Evolutionary conservation across 352 stramenopile species (phyloP).

Genomic region (Phytophthora capsici): DNA sequence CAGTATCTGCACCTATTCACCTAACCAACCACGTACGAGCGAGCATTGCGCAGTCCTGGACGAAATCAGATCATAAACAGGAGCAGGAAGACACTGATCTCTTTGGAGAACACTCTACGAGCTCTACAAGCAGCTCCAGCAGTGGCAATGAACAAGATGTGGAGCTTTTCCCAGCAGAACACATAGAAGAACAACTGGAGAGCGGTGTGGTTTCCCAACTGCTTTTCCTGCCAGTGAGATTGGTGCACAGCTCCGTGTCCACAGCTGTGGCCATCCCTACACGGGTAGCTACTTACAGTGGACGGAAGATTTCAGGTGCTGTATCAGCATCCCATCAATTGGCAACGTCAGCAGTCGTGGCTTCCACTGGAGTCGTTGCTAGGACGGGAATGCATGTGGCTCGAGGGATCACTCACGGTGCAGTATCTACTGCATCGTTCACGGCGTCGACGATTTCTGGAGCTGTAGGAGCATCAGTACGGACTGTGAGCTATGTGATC

Average conservation of each 20-base stretch:
- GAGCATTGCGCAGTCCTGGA: slow-evolving; percentile 43
- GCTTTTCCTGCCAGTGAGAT: slow-evolving; percentile 63
- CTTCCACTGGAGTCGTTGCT: slow-evolving; percentile 52
- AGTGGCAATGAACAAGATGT: slow-evolving; percentile 19
- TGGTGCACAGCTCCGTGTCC: slow-evolving; percentile 65
- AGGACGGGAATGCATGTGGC: slow-evolving; percentile 66
- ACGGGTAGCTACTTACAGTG: slow-evolving; percentile 57
- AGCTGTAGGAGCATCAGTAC: slow-evolving; percentile 60
- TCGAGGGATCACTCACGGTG: slow-evolving; percentile 50
- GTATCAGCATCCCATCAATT: slow-evolving; percentile 66
- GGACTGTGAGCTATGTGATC: slow-evolving; percentile 60
- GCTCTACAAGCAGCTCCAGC: slow-evolving; percentile 30
- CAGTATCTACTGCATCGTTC: slow-evolving; percentile 62
- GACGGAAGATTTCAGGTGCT: slow-evolving; percentile 60
- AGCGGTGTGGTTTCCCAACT: slow-evolving; percentile 55
- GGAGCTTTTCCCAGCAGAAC: slow-evolving; percentile 24
- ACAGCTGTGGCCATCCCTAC: slow-evolving; percentile 62
- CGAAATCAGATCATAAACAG: neutral
- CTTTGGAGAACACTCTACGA: slow-evolving; percentile 51
- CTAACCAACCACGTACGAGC: slow-evolving; percentile 58
- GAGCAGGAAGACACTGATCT: slow-evolving; percentile 40
- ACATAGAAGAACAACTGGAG: slow-evolving; percentile 12
- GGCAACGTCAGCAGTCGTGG: slow-evolving; percentile 63
- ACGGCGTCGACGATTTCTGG: slow-evolving; percentile 58
- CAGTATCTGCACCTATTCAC: slow-evolving; percentile 62